Conservation (phyloP, 177 flowering plant genomes). For the Vitis hybrid region DNA sequence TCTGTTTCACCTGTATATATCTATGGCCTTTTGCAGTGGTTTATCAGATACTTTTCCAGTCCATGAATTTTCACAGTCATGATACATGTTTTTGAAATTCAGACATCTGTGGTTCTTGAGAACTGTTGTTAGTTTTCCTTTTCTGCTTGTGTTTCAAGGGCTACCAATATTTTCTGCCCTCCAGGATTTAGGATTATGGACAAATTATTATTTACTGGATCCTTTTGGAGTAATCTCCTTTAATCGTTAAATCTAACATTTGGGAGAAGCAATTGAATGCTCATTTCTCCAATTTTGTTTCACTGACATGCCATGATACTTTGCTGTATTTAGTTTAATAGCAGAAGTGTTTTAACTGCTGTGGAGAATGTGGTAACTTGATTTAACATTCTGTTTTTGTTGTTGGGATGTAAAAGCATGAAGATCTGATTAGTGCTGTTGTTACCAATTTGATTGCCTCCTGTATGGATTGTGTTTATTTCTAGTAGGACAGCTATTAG, state of each 20-base stretch:
- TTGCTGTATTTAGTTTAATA: not conserved
- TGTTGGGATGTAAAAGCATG: too few species aligned
- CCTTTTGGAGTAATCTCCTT: constrained; percentile 15
- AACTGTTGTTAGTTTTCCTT: constrained; percentile 28
- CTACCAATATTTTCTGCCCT: constrained; percentile 18
- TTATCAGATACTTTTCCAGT: constrained; percentile 27
- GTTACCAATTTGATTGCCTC: too few species aligned
- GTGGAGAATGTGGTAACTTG: too few species aligned
- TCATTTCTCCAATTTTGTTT: constrained; percentile 7
- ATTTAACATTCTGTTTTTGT: too few species aligned
- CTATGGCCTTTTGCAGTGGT: constrained; percentile 41
- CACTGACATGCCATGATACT: constrained; percentile 2
- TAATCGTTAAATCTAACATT: not conserved
- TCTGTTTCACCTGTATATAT: constrained; percentile 48
- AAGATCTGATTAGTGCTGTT: too few species aligned
- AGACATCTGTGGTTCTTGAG: constrained; percentile 18
- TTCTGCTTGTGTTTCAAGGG: constrained; percentile 22
- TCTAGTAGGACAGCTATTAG: too few species aligned
- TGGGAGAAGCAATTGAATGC: constrained; percentile 11
- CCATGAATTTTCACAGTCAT: constrained; percentile 28
- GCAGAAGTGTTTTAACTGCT: too few species aligned
- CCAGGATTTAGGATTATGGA: constrained; percentile 22
- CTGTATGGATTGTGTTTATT: too few species aligned
- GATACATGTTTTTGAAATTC: constrained; percentile 29
- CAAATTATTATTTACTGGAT: constrained; percentile 22